Evolutionary conservation across 176 grass and related monocot genomes (phyloP), one percentile per base, ranked within the genome.

Genomic region (Tuctoria greenei): DNA sequence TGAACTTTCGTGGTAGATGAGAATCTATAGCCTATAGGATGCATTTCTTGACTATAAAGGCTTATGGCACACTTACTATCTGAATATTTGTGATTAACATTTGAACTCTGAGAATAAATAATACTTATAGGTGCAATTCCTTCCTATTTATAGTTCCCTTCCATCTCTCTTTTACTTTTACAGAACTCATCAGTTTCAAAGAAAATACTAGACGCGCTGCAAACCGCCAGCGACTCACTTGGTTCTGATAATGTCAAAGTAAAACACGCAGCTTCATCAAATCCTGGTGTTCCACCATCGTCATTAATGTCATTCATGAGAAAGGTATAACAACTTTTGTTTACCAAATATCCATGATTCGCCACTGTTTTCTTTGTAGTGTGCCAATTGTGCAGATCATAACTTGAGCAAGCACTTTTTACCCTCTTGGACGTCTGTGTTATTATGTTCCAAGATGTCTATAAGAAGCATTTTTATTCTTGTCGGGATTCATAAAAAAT

Each of bases 221-320:
- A 95, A 84, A 61, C 35, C 50, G 88, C 91, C 56, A 99, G 95
- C 69, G 61, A 82, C 39, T 95, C 95, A 16, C 95, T 99, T 88
- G 87, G 85, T 70, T 84, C 86, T 82, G 91, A 90, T 64, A 92
- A 99, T 80, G 91, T 99, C 35, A 92, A 92, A 80, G 84, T 99
- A 57, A 92, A 84, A 84, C 56, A 43, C 46, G 89, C 95, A 79
- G 74, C 83, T 61, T 63, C 73, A 16, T 86, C 86, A 76, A 95
- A 99, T 88, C 95, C 91, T 85, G 95, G 91, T 77, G 79, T 99
- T 51, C 95, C 95, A 66, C 95, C 95, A 84, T 95, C 95, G 70
- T 99, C 95, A 69, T 72, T 99, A 61, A 90, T 90, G 85, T 37
- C 95, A 6, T 95, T 99, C 78, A 61, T 94, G 34, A 90, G 89